These are phyloP conservation scores for Ogataea pini DNA, from an alignment of 805 yeast species.

Conservation along the genomic window DNA sequence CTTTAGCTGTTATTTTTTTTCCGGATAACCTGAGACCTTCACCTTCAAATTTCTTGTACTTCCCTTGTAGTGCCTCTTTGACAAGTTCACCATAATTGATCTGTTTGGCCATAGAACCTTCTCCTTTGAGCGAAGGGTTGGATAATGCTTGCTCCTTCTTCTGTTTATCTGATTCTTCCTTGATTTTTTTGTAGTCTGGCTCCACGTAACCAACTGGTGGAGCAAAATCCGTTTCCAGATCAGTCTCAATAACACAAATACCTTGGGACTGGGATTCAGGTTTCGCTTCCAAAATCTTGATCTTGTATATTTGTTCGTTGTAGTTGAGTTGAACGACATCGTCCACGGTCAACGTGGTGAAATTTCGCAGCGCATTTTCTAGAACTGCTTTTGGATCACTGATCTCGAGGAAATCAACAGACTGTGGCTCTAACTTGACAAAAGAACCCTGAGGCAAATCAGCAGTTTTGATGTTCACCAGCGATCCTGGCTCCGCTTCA, in stretches of 20 bases:
- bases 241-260: constrained; percentile 95
- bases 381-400: constrained; percentile 95
- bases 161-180: constrained; percentile 41
- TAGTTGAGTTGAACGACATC: constrained; percentile 86
- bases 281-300: constrained; percentile 82
- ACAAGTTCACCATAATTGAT: constrained; percentile 66
- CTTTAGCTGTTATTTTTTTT: constrained; percentile 35
- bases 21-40: constrained; percentile 75
- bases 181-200: constrained; percentile 59
- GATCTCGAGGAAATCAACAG: constrained; percentile 88
- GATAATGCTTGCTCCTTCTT: constrained; percentile 41
- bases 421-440: constrained; percentile 94
- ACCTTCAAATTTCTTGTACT: constrained; percentile 49
- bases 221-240: constrained; percentile 94
- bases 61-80: constrained; percentile 39
- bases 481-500: constrained; percentile 72
- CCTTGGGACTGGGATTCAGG: constrained; percentile 69
- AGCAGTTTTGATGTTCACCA: constrained; percentile 70
- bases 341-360: constrained; percentile 79
- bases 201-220: constrained; percentile 99
- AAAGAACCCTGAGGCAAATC: constrained; percentile 85
- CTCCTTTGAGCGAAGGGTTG: constrained; percentile 36
- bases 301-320: constrained; percentile 74
- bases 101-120: constrained; percentile 75
- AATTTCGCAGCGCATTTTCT: constrained; percentile 87